Base-by-base conservation (phyloP, 495 filamentous ascomycete species). In the Trichodelitschia bisporula region DNA sequence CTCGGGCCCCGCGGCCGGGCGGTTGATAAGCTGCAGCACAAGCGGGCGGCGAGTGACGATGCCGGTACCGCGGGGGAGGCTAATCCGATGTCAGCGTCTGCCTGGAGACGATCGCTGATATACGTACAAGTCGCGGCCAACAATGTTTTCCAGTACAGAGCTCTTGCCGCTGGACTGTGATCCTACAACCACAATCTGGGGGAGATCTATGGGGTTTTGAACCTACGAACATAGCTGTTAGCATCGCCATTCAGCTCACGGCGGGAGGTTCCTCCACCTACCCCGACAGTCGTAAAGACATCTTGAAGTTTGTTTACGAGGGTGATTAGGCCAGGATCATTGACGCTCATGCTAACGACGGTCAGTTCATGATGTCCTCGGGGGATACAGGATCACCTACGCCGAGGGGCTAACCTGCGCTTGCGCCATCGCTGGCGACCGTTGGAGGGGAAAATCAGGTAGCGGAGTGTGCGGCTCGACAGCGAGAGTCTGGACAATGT, bases 121-220 rank as follows among this genome's bases (percentile, higher is more conserved):
- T 20, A 50, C 77, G 52, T 64, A 95, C 89, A 99, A 95, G 56
- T 99, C 86, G 56, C 89, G 65, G 21, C 89, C 89, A 24, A 99
- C 89, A 42, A 99, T 99, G 46, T 99, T 99, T 56, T 99, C 89
- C 44, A 99, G 54, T 42, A 99, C 89, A n/a, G 86, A 95, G 61
- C 83, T 93, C 70, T 99, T 99, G 49, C 89, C 89, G 51, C 82
- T 92, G 9, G 89, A 95, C 59, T 99, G 89, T 48, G 84, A 93
- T 41, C 89, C 89, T 28, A 99, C 89, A 34, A 99, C 89, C 36
- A 74, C 86, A 54, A 99, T 99, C 61, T 99, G 89, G 16, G 89
- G 89, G 36, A 99, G 55, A 61, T 99, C 89, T 60, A 99, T 99
- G 27, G 89, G 89, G 54, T 99, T 99, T 62, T 92, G 74, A 28